Base-by-base conservation (phyloP, 1,139 yeast genomes). In the Geotrichum aggregatum region DNA sequence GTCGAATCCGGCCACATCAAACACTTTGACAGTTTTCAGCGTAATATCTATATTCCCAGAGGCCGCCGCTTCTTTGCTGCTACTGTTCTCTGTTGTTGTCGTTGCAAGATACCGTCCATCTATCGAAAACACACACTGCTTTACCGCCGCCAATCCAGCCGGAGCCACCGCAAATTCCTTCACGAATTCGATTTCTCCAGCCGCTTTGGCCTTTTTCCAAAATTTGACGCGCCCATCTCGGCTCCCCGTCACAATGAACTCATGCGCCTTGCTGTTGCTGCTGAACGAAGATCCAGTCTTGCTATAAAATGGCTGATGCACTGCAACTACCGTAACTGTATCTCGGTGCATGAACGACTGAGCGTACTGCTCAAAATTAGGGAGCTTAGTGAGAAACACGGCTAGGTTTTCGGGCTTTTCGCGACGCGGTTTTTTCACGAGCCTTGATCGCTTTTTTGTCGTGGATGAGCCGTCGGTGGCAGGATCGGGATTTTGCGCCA, bases 171-270 rank as follows among this genome's bases (percentile, higher is more conserved):
- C 54, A 56, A 60, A 74, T 56, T 71, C 72, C 57, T 71, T 72
- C 35, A 74, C 66, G 54, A 73, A 67, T 50, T 68, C 72, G 33
- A 76, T 57, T 33, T 64, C 66, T 1, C 66, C 66, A 11, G 47
- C 19, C 0, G 54, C 49, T 11, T 49, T 55, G 24, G 52, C 39
- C 31, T 60, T 43, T 56, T 60, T 64, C 79, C 79, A 76, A 58
- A 76, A 72, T 58, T 73, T 75, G 44, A 76, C 61, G 19, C 61
- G 55, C 1, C 79, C 79, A 50, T 74, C 76, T 24, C 46, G 56
- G n/a, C 74, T 69, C 1, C 75, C 73, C 0, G 74, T 65, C 10
- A 71, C 63, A 1, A 75, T 53, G 39, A 69, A 59, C 22, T 61
- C 61, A 19, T 50, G 42, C 2, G 49, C 49, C 19, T 42, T 38